Evolutionary conservation across 2,329 filamentous ascomycete genomes (phyloP).

Genomic region (Endothia cerciana): DNA sequence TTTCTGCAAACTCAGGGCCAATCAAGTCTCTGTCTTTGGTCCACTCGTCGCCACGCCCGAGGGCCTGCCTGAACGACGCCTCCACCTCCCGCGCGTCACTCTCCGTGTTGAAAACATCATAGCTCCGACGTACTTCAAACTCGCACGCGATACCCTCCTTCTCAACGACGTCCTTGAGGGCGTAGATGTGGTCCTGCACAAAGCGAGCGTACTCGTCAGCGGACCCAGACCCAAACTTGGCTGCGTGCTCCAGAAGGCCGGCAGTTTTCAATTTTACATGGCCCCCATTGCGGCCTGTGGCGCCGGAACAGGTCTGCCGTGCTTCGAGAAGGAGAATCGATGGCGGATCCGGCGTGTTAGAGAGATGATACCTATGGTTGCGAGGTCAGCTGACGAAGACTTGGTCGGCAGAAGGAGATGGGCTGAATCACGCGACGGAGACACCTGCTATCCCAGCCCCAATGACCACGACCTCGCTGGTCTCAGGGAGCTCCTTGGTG

Average conservation of each 20-base stretch:
- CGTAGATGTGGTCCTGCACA: slow-evolving; percentile 17
- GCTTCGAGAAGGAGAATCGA: slow-evolving; percentile 25
- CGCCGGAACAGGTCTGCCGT: slow-evolving; percentile 27
- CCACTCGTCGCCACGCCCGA: slow-evolving; percentile 20
- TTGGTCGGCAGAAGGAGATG: neutral
- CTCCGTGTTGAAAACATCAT: slow-evolving; percentile 22
- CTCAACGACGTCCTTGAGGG: slow-evolving; percentile 24
- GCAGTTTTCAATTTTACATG: slow-evolving; percentile 21
- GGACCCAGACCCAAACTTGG: slow-evolving; percentile 12
- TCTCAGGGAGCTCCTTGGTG: slow-evolving; percentile 17
- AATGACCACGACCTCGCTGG: slow-evolving; percentile 21
- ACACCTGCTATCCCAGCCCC: slow-evolving; percentile 26
- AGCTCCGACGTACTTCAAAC: slow-evolving; percentile 24
- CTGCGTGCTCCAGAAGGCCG: neutral
- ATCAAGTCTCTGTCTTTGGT: slow-evolving; percentile 19
- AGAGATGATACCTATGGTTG: slow-evolving; percentile 22
- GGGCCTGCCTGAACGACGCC: slow-evolving; percentile 14
- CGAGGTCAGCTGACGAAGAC: neutral
- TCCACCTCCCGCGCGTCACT: slow-evolving; percentile 13
- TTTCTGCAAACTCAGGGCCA: slow-evolving; percentile 20
- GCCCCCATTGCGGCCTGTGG: slow-evolving; percentile 27
- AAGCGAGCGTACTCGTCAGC: slow-evolving; percentile 20
- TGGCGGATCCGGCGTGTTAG: slow-evolving; percentile 14
- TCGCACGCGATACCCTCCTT: slow-evolving; percentile 22
- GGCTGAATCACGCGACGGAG: slow-evolving; percentile 16